Base-by-base conservation (phyloP, 1,284 basidiomycete genomes). In the Ceratobasidium sp. region DNA sequence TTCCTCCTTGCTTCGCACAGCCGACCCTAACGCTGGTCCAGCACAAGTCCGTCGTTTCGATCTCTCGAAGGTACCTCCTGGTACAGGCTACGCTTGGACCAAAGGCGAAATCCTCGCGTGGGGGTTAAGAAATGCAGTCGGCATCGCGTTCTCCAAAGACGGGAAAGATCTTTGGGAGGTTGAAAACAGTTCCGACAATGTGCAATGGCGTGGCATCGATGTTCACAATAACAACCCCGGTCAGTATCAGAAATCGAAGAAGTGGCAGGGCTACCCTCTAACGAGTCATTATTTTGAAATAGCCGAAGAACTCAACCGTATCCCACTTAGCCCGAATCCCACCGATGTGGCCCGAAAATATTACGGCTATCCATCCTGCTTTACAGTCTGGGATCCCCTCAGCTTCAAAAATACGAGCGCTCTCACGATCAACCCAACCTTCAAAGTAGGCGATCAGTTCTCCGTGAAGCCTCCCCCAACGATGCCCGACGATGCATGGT, bases 71-170 rank as follows among this genome's bases (percentile, higher is more conserved):
- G 14, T 33, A 5, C 53, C 29, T 22, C 59, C 67, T 29, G 33
- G 73, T 4, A 62, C 75, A 3, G 48, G 79, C 41, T 36, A 78
- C 15, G 72, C 75, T 22, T 85, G 81, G 82, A 54, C 80, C 31
- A 75, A 78, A 14, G 84, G 82, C 1, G 78, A 81, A 54, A 78
- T 85, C 22, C 64, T 86, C 22, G 84, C 83, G 0, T 86, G 82
- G 74, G 85, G 85, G 1, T 84, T 85, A 53, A 82, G 85, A 5
- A 86, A 86, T 77, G 84, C 84, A 19, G 84, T 82, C 0, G 85
- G 83, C 1, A 84, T 86, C 72, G 82, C 83, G 0, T 82, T 83
- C 75, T 74, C 79, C 0, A 77, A 78, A 51, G 73, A 75, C 31
- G 57, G 57, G 66, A 76, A 29, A 60, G 56, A 78, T 1, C 78